phyloP scores from a whole-genome alignment of 352 stramenopile genomes.

The Pythium periplocum region DNA sequence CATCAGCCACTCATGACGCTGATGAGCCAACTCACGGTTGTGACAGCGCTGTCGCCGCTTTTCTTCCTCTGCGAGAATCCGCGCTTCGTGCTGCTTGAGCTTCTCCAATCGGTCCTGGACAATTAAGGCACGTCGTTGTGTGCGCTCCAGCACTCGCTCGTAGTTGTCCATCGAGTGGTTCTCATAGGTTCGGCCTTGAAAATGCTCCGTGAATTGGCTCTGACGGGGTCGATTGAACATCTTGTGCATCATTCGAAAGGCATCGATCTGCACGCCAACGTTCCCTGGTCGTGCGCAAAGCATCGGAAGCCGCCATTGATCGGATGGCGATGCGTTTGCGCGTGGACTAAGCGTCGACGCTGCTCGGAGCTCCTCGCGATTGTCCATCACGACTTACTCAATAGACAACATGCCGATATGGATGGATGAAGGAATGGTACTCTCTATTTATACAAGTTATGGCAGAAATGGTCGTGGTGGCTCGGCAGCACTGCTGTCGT shows the following conservation, averaged over 20 bases:
- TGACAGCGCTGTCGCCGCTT: conserved; percentile 28
- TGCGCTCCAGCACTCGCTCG: conserved; percentile 50
- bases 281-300: conserved; percentile 59
- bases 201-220: conserved; percentile 59
- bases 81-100: conserved; percentile 36
- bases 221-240: conserved; percentile 53
- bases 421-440: conserved; percentile 3
- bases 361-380: conserved; percentile 18
- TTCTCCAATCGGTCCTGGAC: conserved; percentile 44
- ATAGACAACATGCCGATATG: not conserved
- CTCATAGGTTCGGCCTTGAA: conserved; percentile 60
- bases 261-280: conserved; percentile 72
- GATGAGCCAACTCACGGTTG: conserved; percentile 35
- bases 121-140: conserved; percentile 32
- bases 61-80: conserved; percentile 32
- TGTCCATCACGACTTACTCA: conserved; percentile 2
- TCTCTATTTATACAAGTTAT: conserved; percentile 13
- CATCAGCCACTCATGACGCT: conserved; percentile 42
- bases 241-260: conserved; percentile 47
- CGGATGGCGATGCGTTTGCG: too few relatives aligned
- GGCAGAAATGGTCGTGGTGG: not conserved
- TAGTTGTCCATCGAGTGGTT: conserved; percentile 72
- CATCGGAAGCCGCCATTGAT: conserved; percentile 23
- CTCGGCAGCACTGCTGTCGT: conserved; percentile 1
- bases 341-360: conserved; percentile 1